Evolutionary conservation across 1,284 basidiomycete genomes (phyloP), one percentile per base, ranked within the genome.

Genomic region (Coniferiporia weirii): DNA sequence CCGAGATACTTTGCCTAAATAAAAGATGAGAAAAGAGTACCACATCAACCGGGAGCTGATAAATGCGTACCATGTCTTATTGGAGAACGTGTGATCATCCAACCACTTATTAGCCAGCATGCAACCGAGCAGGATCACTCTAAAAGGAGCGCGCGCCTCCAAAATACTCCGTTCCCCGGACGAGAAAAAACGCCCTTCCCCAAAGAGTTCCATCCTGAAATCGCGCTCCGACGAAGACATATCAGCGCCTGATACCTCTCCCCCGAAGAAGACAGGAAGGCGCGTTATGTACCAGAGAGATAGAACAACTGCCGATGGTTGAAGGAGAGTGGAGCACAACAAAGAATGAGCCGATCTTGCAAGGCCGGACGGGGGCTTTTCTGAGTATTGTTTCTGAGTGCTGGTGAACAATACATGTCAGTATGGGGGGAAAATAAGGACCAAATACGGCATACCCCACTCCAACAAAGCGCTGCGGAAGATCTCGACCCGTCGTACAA

Each of bases 91-190:
- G 68, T 94, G 91, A 68, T 95, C 92, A 68, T 95, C 92, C 64
- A 95, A 69, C 91, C 92, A 94, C 74, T 95, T 95, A 72, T 94
- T 94, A 20, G 92, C 88, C 44, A 94, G 76, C 83, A 93, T 90
- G 63, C 89, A 88, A 35, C 91, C 92, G n/a, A 95, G 76, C 17
- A 92, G 79, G 61, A 93, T 78, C 46, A 91, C 72, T 54, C 86
- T 81, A 70, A 90, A 91, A 10, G 85, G 82, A 1, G 82, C 83
- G 61, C 75, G 61, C 77, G 8, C 75, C 74, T 83, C 80, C 27
- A 75, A 70, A n/a, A 70, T 72, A 35, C 73, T 13, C 70, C 70
- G 63, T 81, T 81, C 58, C 79, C 81, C 20, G 88, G 72, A 54
- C 84, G 81, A 43, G 73, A 73, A 66, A 88, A 80, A 68, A 92